Evolutionary conservation across 2,329 filamentous ascomycete species (phyloP).

Genomic region (Penicillium sp.): DNA sequence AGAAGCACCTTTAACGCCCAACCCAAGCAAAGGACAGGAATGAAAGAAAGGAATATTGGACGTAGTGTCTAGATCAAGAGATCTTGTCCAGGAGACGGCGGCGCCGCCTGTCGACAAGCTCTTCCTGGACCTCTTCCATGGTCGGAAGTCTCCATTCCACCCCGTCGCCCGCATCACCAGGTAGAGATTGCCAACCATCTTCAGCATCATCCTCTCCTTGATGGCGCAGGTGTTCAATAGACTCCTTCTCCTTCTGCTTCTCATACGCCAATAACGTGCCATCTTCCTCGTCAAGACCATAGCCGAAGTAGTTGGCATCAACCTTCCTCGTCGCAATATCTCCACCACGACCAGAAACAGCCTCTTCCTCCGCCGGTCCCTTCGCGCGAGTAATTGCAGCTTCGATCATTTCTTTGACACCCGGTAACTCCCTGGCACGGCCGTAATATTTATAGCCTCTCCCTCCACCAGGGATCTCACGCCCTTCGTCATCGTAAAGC

Average conservation of each 20-base stretch:
- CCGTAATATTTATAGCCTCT: slow-evolving; percentile 95
- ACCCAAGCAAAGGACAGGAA: slow-evolving; percentile 10
- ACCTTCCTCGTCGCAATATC: slow-evolving; percentile 56
- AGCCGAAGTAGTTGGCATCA: slow-evolving; percentile 92
- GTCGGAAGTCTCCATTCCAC: slow-evolving; percentile 74
- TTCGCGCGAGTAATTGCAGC: slow-evolving; percentile 56
- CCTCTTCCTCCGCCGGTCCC: slow-evolving; percentile 59
- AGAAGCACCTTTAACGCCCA: slow-evolving; percentile 21
- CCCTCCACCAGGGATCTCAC: slow-evolving; percentile 62
- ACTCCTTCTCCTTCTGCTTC: slow-evolving; percentile 70
- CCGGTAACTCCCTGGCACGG: slow-evolving; percentile 75
- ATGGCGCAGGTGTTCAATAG: slow-evolving; percentile 58
- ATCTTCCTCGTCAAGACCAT: slow-evolving; percentile 85
- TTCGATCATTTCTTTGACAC: slow-evolving; percentile 93
- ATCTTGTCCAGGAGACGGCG: slow-evolving; percentile 77
- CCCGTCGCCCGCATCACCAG: slow-evolving; percentile 78
- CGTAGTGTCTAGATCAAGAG: slow-evolving; percentile 27
- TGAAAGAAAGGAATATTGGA: slow-evolving; percentile 7
- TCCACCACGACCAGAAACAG: slow-evolving; percentile 42
- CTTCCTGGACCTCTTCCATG: slow-evolving; percentile 84
- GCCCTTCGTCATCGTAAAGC: slow-evolving; percentile 64
- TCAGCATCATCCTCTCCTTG: slow-evolving; percentile 51
- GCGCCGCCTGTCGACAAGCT: slow-evolving; percentile 77
- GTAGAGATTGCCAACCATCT: slow-evolving; percentile 72
- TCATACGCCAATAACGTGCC: slow-evolving; percentile 72